Evolutionary conservation across 495 filamentous ascomycete genomes (phyloP).

Genomic region (Trypethelium eluteriae): DNA sequence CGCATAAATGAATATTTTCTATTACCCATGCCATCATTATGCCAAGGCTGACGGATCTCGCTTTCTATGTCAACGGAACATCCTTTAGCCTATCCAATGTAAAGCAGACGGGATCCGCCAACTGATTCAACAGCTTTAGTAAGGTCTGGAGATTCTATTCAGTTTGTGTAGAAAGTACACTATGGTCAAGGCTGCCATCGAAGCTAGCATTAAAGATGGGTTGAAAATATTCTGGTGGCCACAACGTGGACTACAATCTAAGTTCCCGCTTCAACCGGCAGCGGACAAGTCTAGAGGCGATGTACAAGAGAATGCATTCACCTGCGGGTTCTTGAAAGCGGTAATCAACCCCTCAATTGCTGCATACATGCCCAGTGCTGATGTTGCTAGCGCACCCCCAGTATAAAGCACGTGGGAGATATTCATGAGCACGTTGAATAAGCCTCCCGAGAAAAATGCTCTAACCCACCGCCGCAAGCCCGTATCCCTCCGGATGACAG

Average conservation of each 20-base stretch:
- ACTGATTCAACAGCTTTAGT: too few relatives aligned
- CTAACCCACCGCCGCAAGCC: slow-evolving; percentile 21
- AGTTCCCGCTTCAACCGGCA: not conserved
- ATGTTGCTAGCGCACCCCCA: slow-evolving; percentile 17
- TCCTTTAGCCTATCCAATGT: too few relatives aligned
- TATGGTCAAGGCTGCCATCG: not conserved
- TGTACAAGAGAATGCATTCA: slow-evolving; percentile 19
- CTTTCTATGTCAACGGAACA: too few relatives aligned
- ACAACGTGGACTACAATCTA: not conserved
- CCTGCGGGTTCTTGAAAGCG: slow-evolving; percentile 20
- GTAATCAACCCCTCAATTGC: slow-evolving; percentile 24
- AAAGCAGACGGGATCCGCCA: too few relatives aligned
- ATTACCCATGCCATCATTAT: too few relatives aligned
- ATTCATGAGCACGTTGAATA: not conserved
- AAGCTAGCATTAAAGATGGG: not conserved
- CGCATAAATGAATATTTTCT: too few relatives aligned
- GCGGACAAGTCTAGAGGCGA: slow-evolving; percentile 19
- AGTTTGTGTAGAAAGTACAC: too few relatives aligned
- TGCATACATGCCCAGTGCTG: slow-evolving; percentile 21
- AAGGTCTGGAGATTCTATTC: too few relatives aligned
- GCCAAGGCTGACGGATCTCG: too few relatives aligned
- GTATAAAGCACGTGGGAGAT: slow-evolving; percentile 18
- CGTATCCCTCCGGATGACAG: slow-evolving; percentile 14
- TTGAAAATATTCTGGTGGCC: not conserved
- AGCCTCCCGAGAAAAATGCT: slow-evolving; percentile 13